A percentile compares a stretch with the other conserved stretches of the same genome.
phyloP scores from a whole-genome alignment of 2,329 filamentous ascomycete genomes.

The Magnaporthiopsis incrustans region DNA sequence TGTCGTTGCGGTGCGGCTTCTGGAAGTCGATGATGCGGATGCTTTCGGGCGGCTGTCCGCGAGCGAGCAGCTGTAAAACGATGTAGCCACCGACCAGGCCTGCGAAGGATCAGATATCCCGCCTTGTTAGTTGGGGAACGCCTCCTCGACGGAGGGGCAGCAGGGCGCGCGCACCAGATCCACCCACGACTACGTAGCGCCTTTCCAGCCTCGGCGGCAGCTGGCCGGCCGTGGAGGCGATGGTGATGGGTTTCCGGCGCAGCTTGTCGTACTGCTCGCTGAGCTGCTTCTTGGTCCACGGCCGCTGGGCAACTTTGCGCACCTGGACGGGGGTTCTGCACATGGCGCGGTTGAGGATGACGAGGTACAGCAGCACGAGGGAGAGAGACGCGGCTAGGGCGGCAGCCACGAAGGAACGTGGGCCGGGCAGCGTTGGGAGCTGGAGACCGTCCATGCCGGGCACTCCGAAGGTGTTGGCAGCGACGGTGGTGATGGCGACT shows the following conservation, averaged over 20 bases:
- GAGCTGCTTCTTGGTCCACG: conserved; percentile 25
- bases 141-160: too few relatives aligned
- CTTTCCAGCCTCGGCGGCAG: conserved; percentile 26
- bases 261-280: conserved; percentile 23
- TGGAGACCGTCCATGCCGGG: too few relatives aligned
- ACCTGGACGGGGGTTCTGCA: conserved; percentile 23
- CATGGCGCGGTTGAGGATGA: conserved; percentile 23
- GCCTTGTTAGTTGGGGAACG: neutral
- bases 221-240: conserved; percentile 16
- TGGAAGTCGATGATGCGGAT: conserved; percentile 41
- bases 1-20: conserved; percentile 28
- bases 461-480: too few relatives aligned
- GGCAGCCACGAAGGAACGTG: too few relatives aligned
- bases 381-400: neutral
- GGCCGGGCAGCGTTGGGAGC: too few relatives aligned
- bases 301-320: conserved; percentile 16
- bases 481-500: too few relatives aligned
- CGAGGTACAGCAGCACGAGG: conserved; percentile 13
- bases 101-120: neutral
- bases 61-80: conserved; percentile 36
- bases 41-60: conserved; percentile 35
- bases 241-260: conserved; percentile 20
- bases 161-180: conserved; percentile 25
- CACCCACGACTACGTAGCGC: conserved; percentile 29
- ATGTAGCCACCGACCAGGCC: conserved; percentile 37